Base-by-base conservation (phyloP, 208 protist genomes). In the Trypanosoma melophagium region DNA sequence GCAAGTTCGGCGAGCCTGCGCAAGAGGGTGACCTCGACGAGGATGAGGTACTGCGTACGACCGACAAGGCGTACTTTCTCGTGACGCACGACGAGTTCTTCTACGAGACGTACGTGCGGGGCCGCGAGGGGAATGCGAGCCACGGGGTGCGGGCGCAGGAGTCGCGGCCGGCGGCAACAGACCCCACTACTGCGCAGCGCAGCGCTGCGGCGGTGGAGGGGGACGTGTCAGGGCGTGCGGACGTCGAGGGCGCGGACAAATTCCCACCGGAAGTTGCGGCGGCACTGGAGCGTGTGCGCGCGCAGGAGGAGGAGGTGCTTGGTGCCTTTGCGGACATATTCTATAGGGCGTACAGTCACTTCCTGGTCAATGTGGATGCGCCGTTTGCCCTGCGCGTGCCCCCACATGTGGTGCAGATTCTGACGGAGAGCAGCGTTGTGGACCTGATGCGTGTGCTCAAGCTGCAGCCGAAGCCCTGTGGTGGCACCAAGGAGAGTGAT, bases 11-110 rank as follows among this genome's bases (percentile, higher is more conserved):
- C 14, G 81, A 89, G 67, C 89, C 89, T 1, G 58, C 35, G 14
- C 41, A 25, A 0, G 51, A 59, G 28, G 73, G 55, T 40, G 44
- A 21, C 21, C 84, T 81, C 19, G 59, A 87, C 71, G 86, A 92
- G 66, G 83, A 84, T 21, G 58, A 70, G 59, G 67, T 89, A 9
- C 75, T 92, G 21, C 68, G 69, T 55, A 76, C 68, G 13, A 77
- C 84, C 21, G 87, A 93, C 66, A 60, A 60, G 45, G 79, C 78
- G 17, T 89, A 81, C 62, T 53, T 89, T 21, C 62, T 76, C 7
- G 64, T 89, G 40, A 93, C 86, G 0, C 80, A 79, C 31, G 86
- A 93, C 58, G 83, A 83, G 54, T 84, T 88, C 77, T 93, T 93
- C 58, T 90, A 86, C 53, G 86, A 89, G 64, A 86, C 77, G 62